Evolutionary conservation across 768 basidiomycete genomes (phyloP), one percentile per base, ranked within the genome.

Genomic region (Cyclocybe cylindracea): DNA sequence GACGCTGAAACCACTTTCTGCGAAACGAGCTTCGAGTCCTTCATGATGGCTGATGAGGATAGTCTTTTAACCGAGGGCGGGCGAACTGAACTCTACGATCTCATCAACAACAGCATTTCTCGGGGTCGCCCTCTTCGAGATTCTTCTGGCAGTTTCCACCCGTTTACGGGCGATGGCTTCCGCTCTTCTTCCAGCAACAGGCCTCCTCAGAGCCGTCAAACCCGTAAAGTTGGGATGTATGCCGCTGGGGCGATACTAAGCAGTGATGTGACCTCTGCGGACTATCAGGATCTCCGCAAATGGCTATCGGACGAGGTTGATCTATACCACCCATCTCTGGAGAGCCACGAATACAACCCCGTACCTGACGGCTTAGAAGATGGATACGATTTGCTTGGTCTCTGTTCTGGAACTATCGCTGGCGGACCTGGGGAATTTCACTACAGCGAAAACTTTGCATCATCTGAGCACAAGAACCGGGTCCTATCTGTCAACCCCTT

Each of bases 71-170:
- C 74, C 10, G 53, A 66, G 48, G 57, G 62, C n/a, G 80, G 84
- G 61, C 79, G 83, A 33, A 63, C 68, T 46, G 76, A 72, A 19
- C 68, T 80, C 50, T 86, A 86, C 57, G 70, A 77, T 44, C 65
- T 78, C 24, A 66, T 86, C 36, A 75, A 79, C 51, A 71, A 69
- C 54, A 75, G 69, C 39, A 73, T 86, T 44, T 78, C 76, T 10
- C 72, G 74, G 50, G 68, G 75, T 14, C 50, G 62, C 32, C 77
- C 77, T 38, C 70, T 82, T 39, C 73, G 78, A 53, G 80, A 84
- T 61, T 73, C 70, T 39, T 71, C 77, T 51, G 81, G 79, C 16
- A 75, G 77, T 7, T 85, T 86, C 61, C 70, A 69, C 53, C 66
- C 70, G 44, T 73, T 76, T 57, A 84, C 82, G 82, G 68, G 76